These are phyloP conservation scores for Peronospora belbahrii DNA, from an alignment of 352 stramenopile species.

Conservation along the genomic window DNA sequence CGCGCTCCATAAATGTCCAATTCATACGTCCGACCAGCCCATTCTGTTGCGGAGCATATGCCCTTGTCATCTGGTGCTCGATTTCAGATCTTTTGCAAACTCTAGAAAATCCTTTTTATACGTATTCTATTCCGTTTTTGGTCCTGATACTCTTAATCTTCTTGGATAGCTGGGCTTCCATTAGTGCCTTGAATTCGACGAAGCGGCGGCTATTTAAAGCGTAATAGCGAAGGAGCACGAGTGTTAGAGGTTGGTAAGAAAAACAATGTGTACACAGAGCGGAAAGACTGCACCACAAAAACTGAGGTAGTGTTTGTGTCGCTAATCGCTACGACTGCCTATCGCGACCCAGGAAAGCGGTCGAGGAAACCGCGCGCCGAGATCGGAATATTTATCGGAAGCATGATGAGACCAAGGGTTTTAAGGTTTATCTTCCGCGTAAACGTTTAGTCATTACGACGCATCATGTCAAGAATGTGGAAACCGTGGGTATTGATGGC, in stretches of 20 bases:
- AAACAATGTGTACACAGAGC: neutral
- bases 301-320: neutral
- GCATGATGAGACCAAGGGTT: constrained; percentile 7
- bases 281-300: neutral
- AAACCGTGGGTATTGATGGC: neutral
- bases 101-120: no score
- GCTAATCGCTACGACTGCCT: no score
- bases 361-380: neutral
- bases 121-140: no score
- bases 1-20: no score
- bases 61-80: no score
- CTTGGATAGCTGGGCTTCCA: no score
- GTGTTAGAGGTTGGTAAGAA: neutral
- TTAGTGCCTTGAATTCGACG: no score
- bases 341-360: neutral
- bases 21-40: no score
- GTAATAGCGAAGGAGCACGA: neutral
- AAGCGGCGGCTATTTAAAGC: neutral
- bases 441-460: neutral
- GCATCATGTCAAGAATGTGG: neutral
- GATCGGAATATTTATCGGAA: constrained; percentile 1
- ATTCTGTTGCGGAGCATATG: no score
- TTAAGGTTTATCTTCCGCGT: constrained; percentile 1
- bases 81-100: no score
- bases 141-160: no score